Percentiles rank a stretch among this genome's conserved stretches.
Conservation (phyloP, 305 asterid genomes). For the Solanum hybrid region DNA sequence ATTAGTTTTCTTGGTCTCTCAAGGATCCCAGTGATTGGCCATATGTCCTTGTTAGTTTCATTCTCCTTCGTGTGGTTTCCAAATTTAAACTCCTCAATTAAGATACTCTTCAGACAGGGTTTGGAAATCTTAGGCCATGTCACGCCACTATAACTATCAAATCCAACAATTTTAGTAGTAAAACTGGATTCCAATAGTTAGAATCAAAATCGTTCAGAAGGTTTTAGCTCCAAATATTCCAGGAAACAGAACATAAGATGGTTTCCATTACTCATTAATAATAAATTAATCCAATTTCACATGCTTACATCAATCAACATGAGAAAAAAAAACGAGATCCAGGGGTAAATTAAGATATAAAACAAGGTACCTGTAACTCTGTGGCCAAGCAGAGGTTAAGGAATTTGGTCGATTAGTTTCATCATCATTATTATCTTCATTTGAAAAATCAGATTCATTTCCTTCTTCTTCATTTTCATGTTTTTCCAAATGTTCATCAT, state of each 20-base stretch:
- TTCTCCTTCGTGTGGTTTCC: not conserved
- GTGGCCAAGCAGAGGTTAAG: slow-evolving; percentile 72
- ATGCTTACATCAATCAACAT: not conserved
- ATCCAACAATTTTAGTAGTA: not conserved
- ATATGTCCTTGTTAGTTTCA: not conserved
- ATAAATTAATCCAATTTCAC: not conserved
- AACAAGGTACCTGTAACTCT: slow-evolving; percentile 62
- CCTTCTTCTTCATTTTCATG: slow-evolving; percentile 27
- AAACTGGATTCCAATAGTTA: not conserved
- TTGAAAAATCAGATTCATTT: slow-evolving; percentile 52
- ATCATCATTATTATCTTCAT: slow-evolving; percentile 30
- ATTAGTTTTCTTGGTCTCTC: not conserved
- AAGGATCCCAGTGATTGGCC: not conserved
- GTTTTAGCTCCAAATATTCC: not conserved
- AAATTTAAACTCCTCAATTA: not conserved
- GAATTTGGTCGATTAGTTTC: slow-evolving; percentile 42
- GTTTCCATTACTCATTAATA: not conserved
- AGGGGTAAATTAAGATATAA: not conserved
- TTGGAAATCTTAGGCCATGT: not conserved
- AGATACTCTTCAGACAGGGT: not conserved
- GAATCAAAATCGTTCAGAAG: not conserved
- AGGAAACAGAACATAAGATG: not conserved
- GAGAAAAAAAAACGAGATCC: not conserved
- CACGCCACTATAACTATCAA: not conserved
- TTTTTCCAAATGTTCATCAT: slow-evolving; percentile 33